phyloP scores from a whole-genome alignment of 1,284 basidiomycete genomes.

The Sanguinoderma infundibulare region DNA sequence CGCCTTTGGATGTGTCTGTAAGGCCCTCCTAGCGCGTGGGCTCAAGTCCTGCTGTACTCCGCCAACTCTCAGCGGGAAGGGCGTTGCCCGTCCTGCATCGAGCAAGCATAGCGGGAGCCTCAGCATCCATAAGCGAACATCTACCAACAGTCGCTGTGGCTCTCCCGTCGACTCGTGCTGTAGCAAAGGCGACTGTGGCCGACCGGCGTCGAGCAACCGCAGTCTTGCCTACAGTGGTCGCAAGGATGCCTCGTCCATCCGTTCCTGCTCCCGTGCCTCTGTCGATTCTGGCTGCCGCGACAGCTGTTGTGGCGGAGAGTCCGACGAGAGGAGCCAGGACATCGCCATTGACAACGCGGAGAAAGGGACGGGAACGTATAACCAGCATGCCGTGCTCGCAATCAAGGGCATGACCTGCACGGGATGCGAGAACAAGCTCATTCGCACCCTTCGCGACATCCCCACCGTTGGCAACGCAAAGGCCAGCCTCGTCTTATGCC shows the following conservation, averaged over 20 bases:
- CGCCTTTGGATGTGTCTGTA: constrained; percentile 37
- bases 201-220: constrained; percentile 13
- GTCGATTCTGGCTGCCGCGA: constrained; percentile 27
- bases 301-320: constrained; percentile 17
- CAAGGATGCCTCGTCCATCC: constrained; percentile 6
- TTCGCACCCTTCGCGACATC: constrained; percentile 29
- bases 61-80: constrained; percentile 11
- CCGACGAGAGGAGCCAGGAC: constrained; percentile 16
- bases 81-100: constrained; percentile 8
- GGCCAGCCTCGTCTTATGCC: constrained; percentile 37
- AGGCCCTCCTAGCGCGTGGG: constrained; percentile 34
- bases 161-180: constrained; percentile 30
- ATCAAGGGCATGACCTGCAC: constrained; percentile 40
- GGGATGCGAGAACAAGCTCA: constrained; percentile 40
- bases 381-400: constrained; percentile 30
- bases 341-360: constrained; percentile 20
- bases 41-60: constrained; percentile 33
- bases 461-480: constrained; percentile 33
- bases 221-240: constrained; percentile 17
- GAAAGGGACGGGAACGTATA: constrained; percentile 8
- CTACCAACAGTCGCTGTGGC: constrained; percentile 17
- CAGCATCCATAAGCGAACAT: constrained; percentile 10
- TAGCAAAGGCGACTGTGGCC: constrained; percentile 22
- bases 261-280: constrained; percentile 13
- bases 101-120: constrained; percentile 18